phyloP scores from a whole-genome alignment of 208 protist species.

The Wallacemonas sp. region DNA sequence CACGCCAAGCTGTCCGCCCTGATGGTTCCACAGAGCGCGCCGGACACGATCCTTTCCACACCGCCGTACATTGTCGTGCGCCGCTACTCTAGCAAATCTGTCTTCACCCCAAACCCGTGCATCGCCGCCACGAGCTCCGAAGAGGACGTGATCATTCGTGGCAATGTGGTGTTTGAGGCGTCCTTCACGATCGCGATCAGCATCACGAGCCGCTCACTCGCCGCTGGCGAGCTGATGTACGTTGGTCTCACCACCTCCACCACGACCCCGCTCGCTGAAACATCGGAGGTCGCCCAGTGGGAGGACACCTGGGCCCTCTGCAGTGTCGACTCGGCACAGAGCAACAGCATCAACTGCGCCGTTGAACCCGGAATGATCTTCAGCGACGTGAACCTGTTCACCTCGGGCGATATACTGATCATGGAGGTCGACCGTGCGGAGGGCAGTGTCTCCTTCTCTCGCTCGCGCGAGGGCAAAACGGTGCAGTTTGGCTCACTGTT shows the following conservation, averaged over 20 bases:
- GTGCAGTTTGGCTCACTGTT: constrained; percentile 86
- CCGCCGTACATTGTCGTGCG: constrained; percentile 58
- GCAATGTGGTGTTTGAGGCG: constrained; percentile 55
- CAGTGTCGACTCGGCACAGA: constrained; percentile 60
- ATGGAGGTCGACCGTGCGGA: constrained; percentile 65
- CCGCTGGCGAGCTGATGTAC: constrained; percentile 60
- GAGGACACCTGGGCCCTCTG: constrained; percentile 84
- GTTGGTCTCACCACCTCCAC: constrained; percentile 78
- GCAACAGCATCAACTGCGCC: constrained; percentile 87
- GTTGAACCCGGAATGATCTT: constrained; percentile 83
- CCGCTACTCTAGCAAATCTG: constrained; percentile 55
- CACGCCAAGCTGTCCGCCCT: background rate
- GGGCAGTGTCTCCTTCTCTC: constrained; percentile 70
- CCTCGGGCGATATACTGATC: constrained; percentile 67
- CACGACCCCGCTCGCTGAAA: constrained; percentile 37
- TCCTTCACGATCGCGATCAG: constrained; percentile 72
- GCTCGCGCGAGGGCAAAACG: constrained; percentile 53
- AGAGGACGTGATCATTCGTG: constrained; percentile 57
- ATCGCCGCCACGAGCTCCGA: constrained; percentile 56
- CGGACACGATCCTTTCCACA: constrained; percentile 24
- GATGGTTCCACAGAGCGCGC: constrained; percentile 10
- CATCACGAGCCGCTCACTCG: constrained; percentile 35
- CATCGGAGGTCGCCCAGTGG: constrained; percentile 63
- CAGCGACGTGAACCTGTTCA: constrained; percentile 64
- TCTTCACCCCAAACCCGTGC: constrained; percentile 76